Conservation (phyloP, 306 rosid genomes). For the Abrus pulchellus region DNA sequence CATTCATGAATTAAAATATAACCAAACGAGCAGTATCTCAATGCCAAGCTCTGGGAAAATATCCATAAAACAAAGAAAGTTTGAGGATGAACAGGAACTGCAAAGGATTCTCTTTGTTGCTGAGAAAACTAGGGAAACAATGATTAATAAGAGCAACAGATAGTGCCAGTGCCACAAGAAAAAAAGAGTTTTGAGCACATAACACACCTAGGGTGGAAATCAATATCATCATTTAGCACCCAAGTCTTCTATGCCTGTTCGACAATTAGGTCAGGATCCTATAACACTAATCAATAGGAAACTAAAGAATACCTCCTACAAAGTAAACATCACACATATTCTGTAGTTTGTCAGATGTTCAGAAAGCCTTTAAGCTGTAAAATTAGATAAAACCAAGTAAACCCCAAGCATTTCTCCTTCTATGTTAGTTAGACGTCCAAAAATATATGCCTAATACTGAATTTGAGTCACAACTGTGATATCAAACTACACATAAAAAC, state of each 20-base stretch:
- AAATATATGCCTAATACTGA: not conserved
- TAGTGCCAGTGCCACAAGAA: constrained; percentile 9
- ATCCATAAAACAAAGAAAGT: constrained; percentile 20
- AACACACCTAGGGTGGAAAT: not conserved
- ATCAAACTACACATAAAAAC: constrained; percentile 6
- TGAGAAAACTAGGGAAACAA: constrained; percentile 19
- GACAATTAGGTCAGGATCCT: constrained; percentile 2
- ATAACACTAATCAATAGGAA: not conserved
- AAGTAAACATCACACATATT: constrained; percentile 19
- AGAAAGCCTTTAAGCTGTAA: not conserved
- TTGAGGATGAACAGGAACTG: not conserved
- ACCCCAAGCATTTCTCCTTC: constrained; percentile 7
- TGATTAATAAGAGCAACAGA: constrained; percentile 21
- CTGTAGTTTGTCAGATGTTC: not conserved
- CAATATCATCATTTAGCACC: not conserved
- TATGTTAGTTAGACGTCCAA: not conserved
- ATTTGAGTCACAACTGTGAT: not conserved
- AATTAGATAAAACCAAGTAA: constrained; percentile 15
- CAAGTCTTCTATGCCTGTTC: not conserved
- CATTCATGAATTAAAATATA: constrained; percentile 8
- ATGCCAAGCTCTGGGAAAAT: constrained; percentile 14
- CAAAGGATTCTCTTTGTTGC: constrained; percentile 9
- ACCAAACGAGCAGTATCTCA: constrained; percentile 30
- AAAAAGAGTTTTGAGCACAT: not conserved
- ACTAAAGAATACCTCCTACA: constrained; percentile 18